Conservation (phyloP, 2,329 filamentous ascomycete genomes). For the Curvularia sp. region DNA sequence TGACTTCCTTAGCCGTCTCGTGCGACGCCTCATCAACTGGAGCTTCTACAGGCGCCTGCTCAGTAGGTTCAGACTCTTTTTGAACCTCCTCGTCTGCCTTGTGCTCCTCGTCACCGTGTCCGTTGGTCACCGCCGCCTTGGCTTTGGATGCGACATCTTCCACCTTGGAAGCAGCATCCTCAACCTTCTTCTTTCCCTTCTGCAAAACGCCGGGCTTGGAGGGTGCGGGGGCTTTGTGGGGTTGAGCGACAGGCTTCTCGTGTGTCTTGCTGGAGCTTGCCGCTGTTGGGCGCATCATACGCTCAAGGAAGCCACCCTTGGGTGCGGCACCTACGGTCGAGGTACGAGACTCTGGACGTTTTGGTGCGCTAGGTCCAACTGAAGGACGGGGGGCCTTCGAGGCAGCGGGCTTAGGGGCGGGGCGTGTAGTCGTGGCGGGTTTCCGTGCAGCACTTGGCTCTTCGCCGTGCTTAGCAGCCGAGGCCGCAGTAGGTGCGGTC, state of each 20-base stretch:
- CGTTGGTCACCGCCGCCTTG: conserved; percentile 44
- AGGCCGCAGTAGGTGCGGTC: conserved; percentile 73
- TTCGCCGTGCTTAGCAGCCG: conserved; percentile 64
- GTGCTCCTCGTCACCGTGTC: conserved; percentile 25
- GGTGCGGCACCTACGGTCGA: conserved; percentile 63
- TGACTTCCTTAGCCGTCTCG: conserved; percentile 19
- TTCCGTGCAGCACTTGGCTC: conserved; percentile 50
- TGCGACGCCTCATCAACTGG: conserved; percentile 10
- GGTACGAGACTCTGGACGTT: conserved; percentile 59
- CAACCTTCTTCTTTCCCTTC: conserved; percentile 49
- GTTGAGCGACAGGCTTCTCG: conserved; percentile 43
- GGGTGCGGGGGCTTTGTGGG: conserved; percentile 37
- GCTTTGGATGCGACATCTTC: conserved; percentile 44
- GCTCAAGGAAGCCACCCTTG: conserved; percentile 76
- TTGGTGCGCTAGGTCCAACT: conserved; percentile 48
- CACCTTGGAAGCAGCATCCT: conserved; percentile 44
- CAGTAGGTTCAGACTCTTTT: conserved; percentile 18
- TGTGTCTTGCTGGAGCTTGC: conserved; percentile 71
- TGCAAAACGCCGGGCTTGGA: conserved; percentile 35
- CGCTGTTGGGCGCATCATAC: conserved; percentile 81
- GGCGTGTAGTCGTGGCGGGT: conserved; percentile 49
- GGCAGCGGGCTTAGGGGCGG: conserved; percentile 38
- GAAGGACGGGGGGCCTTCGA: conserved; percentile 47
- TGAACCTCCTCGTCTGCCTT: conserved; percentile 16
- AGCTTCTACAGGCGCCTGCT: conserved; percentile 15